Conservation (phyloP, 495 filamentous ascomycete genomes). For the Aspergillus coremiiformis region DNA sequence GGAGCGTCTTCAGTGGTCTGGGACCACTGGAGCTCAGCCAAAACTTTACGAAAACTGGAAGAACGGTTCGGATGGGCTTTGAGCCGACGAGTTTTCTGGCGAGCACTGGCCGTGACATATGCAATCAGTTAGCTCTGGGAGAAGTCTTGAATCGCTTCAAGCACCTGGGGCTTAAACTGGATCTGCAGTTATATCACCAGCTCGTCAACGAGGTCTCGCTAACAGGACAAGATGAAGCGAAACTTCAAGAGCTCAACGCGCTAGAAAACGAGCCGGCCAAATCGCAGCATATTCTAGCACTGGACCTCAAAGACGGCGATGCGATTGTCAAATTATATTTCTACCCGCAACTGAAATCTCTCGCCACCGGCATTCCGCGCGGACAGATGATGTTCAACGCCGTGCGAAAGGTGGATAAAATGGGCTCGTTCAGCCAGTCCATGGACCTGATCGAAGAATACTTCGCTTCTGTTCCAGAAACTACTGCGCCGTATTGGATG, state of each 20-base stretch:
- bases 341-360: background rate
- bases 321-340: constrained; percentile 6
- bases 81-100: background rate
- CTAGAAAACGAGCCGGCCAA: background rate
- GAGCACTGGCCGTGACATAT: background rate
- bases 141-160: background rate
- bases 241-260: background rate
- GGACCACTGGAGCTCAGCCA: constrained; percentile 1
- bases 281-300: background rate
- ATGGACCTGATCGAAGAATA: background rate
- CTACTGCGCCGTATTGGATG: background rate
- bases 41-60: background rate
- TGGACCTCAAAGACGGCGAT: background rate
- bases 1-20: background rate
- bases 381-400: background rate
- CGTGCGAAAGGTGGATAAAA: background rate
- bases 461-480: background rate
- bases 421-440: background rate
- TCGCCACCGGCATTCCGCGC: background rate
- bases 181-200: background rate
- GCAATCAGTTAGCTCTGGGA: background rate
- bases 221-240: background rate
- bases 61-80: background rate
- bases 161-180: background rate
- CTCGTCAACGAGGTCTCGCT: background rate